Percentiles rank a stretch among this genome's conserved stretches.
phyloP scores from a whole-genome alignment of 1,284 basidiomycete genomes.

The Cryptococcus sp. region DNA sequence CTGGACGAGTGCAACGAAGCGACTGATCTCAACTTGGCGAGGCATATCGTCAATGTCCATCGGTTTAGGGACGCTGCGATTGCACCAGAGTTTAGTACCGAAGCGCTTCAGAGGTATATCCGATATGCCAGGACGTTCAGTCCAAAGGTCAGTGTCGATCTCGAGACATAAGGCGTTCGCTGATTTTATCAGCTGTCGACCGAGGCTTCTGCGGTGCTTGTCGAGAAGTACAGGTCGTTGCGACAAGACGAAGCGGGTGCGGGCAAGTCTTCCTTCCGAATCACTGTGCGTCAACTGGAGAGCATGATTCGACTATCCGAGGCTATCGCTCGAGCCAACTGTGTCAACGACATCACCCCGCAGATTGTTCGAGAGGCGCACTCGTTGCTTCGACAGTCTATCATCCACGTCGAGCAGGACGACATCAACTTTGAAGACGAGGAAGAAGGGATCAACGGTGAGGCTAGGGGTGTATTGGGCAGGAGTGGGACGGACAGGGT shows the following conservation, averaged over 20 bases:
- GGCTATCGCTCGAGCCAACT: conserved; percentile 95
- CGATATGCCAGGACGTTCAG: conserved; percentile 94
- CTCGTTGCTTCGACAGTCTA: conserved; percentile 87
- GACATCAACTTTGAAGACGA: conserved; percentile 97
- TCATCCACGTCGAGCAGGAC: conserved; percentile 99
- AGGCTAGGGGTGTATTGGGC: conserved; percentile 51
- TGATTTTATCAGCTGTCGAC: conserved; percentile 64
- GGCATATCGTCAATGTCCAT: conserved; percentile 97
- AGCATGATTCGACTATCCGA: conserved; percentile 96
- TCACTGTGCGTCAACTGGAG: conserved; percentile 92
- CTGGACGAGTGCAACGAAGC: conserved; percentile 95
- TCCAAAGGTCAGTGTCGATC: conserved; percentile 64
- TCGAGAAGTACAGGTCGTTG: conserved; percentile 90
- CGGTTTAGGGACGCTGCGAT: conserved; percentile 92
- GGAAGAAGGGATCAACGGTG: conserved; percentile 52
- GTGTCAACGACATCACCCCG: conserved; percentile 83
- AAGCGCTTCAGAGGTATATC: conserved; percentile 93
- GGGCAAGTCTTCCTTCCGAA: conserved; percentile 87
- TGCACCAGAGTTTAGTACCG: conserved; percentile 92
- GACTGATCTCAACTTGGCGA: conserved; percentile 87
- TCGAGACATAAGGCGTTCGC: not conserved
- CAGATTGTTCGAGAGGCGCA: conserved; percentile 94
- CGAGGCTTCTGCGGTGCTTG: conserved; percentile 85
- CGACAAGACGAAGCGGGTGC: conserved; percentile 88
- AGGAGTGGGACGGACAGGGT: conserved; percentile 19